Evolutionary conservation across 352 stramenopile species (phyloP).

Genomic region (Phytopythium ostracodes): DNA sequence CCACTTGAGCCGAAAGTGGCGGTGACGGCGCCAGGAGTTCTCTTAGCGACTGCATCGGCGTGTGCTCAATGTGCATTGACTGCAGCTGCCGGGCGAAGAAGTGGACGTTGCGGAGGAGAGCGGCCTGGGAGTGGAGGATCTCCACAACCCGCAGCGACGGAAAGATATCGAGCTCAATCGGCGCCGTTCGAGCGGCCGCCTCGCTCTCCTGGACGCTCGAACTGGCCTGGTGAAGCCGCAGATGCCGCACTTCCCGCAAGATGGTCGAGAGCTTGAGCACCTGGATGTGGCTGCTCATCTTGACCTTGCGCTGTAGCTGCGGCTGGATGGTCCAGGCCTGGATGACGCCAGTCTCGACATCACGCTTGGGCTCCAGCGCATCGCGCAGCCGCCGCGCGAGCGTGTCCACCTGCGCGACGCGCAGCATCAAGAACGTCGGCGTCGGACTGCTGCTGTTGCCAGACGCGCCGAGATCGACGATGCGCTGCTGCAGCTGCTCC

Average conservation of each 20-base stretch:
- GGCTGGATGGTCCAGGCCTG: conserved; percentile 79
- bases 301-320: conserved; percentile 49
- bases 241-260: conserved; percentile 57
- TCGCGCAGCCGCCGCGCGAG: conserved; percentile 67
- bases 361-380: conserved; percentile 65
- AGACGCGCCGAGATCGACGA: conserved; percentile 21
- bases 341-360: conserved; percentile 54
- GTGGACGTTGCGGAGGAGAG: conserved; percentile 46
- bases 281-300: conserved; percentile 74
- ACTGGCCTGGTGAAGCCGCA: conserved; percentile 58
- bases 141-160: conserved; percentile 67
- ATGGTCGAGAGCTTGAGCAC: conserved; percentile 88
- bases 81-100: conserved; percentile 66
- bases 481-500: conserved; percentile 62
- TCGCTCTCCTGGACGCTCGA: not conserved
- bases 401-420: conserved; percentile 60
- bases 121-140: conserved; percentile 41
- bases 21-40: conserved; percentile 35
- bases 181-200: not conserved
- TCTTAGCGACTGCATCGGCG: conserved; percentile 33
- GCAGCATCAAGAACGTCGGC: conserved; percentile 61
- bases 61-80: conserved; percentile 70
- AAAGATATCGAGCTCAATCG: conserved; percentile 80
- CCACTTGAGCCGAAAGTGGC: conserved; percentile 1
- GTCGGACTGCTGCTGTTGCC: not conserved